Base-by-base conservation (phyloP, 2,329 filamentous ascomycete species). In the Xylogone sp. region DNA sequence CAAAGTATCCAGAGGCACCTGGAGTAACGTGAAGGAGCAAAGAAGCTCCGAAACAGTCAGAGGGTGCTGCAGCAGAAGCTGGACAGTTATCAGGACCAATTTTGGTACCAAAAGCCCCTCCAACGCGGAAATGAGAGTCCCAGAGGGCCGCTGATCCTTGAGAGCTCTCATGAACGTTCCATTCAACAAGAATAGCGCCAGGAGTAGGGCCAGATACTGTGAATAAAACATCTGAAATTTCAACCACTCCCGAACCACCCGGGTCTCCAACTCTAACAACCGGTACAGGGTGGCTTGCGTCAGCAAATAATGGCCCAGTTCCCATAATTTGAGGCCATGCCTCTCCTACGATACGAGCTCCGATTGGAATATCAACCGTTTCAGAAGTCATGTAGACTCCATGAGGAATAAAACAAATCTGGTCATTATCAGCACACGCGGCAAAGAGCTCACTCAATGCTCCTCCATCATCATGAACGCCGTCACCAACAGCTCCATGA, bases 371-470 rank as follows among this genome's bases (percentile, higher is more conserved):
- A 6, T 55, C 62, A 52, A 78, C 62, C 3, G 76, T 78, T 19
- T 60, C 59, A 3, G 70, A 76, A 18, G 79, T 67, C 45, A 68
- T 68, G 68, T 83, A 84, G 7, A 75, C 65, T 45, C 81, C 81
- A 54, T 74, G 71, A 58, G 81, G 78, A 52, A 83, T 70, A 66
- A 75, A n/a, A n/a, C n/a, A n/a, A n/a, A n/a, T n/a, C n/a, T n/a
- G n/a, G n/a, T n/a, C n/a, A n/a, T n/a, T n/a, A n/a, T n/a, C n/a
- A n/a, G n/a, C n/a, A n/a, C n/a, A n/a, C n/a, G n/a, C n/a, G n/a
- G n/a, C n/a, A n/a, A n/a, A n/a, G n/a, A n/a, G n/a, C n/a, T n/a
- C 2, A 79, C 78, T 56, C 96, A 80, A 50, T 89, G 78, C 78
- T 2, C 71, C 68, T 3, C 82, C 85, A 60, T 84, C 80, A 62